Evolutionary conservation across 2,329 filamentous ascomycete genomes (phyloP), one percentile per base, ranked within the genome.

Genomic region (Arthrinium puccinioides): DNA sequence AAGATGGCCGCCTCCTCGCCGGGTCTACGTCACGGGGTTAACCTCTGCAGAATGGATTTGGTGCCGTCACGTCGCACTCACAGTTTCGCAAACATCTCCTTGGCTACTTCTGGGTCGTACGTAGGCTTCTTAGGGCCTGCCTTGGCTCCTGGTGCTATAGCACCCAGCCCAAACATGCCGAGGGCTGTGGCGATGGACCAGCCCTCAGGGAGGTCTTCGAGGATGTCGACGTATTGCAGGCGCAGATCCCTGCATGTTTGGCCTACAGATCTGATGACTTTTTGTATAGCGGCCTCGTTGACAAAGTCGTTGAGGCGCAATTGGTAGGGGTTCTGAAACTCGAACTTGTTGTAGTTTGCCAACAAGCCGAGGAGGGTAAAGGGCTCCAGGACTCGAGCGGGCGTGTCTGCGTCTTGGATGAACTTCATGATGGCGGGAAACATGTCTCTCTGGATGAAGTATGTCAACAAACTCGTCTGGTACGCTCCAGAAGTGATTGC

Each of bases 331-430:
- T 98, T 98, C 57, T 95, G 89, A 40, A 94, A 90, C 61, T 98
- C 92, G 54, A 98, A 98, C 60, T 97, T 98, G 73, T 98, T 97
- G 72, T 97, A 97, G 63, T 97, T 98, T 46, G 87, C 85, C 37
- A 98, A 69, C 4, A 97, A 71, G 10, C 90, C 90, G 15, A 96
- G 71, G 9, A 97, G 74, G 11, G 83, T 77, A 48, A 96, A 88
- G 0, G 90, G 84, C 41, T 85, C 76, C 29, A 87, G 74, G 40
- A 76, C 77, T 51, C 73, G 70, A 14, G 70, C 64, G 23, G 76
- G 69, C 18, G 73, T 71, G 43, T 87, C 80, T 30, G 81, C 75
- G 47, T 94, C 87, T 65, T 92, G 84, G 42, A 94, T 78, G 56
- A 88, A 85, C 85, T 94, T 96, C 79, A 96, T 95, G 37, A 97